Conservation (phyloP, 306 rosid genomes). For the Quercus wislizeni region DNA sequence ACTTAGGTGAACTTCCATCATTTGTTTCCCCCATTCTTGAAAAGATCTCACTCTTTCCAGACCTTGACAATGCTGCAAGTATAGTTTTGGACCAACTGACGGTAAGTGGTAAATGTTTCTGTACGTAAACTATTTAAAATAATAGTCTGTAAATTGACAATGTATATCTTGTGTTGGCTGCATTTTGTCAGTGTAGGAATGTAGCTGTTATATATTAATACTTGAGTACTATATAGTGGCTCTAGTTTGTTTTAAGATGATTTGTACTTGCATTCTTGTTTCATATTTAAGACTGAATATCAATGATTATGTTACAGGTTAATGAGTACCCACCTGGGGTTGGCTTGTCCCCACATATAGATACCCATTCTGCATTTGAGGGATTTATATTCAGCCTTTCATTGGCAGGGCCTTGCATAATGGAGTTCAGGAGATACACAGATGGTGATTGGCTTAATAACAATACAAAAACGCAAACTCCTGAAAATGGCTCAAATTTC, state of each 20-base stretch:
- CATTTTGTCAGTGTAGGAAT: not conserved
- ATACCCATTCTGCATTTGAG: constrained; percentile 98
- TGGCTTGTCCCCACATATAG: constrained; percentile 95
- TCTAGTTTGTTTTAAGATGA: not conserved
- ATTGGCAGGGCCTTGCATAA: constrained; percentile 91
- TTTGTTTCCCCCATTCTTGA: constrained; percentile 65
- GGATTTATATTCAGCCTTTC: constrained; percentile 96
- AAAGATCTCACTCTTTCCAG: constrained; percentile 53
- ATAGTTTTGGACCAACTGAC: constrained; percentile 79
- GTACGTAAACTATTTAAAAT: not conserved
- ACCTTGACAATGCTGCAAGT: constrained; percentile 31
- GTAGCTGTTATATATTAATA: not conserved
- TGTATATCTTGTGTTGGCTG: constrained; percentile 1
- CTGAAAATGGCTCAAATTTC: constrained; percentile 48
- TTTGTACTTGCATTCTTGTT: constrained; percentile 2
- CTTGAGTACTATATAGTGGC: not conserved
- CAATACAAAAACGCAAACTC: constrained; percentile 32
- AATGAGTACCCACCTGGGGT: constrained; percentile 96
- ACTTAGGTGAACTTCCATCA: constrained; percentile 76
- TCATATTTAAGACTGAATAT: constrained; percentile 24
- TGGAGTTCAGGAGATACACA: constrained; percentile 82
- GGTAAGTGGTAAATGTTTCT: constrained; percentile 36
- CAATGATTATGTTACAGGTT: constrained; percentile 49
- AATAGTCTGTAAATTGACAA: not conserved
- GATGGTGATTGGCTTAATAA: constrained; percentile 45